A percentile compares a stretch with the other conserved stretches of the same genome.
Evolutionary conservation across 805 yeast genomes (phyloP).

Genomic region (Metschnikowia chrysomelidarum): DNA sequence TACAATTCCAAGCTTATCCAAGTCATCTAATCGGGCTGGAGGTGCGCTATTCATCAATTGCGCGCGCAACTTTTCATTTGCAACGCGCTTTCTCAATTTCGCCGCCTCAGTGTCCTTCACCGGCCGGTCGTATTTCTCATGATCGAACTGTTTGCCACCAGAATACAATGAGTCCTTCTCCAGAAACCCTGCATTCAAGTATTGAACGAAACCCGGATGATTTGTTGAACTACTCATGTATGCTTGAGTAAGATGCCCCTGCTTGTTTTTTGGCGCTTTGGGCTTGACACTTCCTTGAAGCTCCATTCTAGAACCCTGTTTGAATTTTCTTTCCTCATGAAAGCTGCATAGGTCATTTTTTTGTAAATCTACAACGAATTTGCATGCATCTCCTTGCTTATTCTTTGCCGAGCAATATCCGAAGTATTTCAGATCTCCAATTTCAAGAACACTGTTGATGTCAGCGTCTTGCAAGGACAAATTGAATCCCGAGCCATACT

Average conservation of each 20-base stretch:
- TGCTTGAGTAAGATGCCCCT: slow-evolving; percentile 18
- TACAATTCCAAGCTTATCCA: slow-evolving; percentile 20
- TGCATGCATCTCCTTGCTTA: slow-evolving; percentile 52
- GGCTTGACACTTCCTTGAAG: slow-evolving; percentile 58
- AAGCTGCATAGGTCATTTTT: slow-evolving; percentile 62
- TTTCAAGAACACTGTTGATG: slow-evolving; percentile 56
- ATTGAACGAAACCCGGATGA: slow-evolving; percentile 22
- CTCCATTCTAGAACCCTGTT: slow-evolving; percentile 65
- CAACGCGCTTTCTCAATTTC: slow-evolving; percentile 19
- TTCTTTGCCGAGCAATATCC: slow-evolving; percentile 62
- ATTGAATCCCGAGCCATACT: slow-evolving; percentile 43
- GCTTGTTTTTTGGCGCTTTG: slow-evolving; percentile 53
- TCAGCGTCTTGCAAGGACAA: slow-evolving; percentile 53
- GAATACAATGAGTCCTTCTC: slow-evolving; percentile 16
- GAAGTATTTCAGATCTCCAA: slow-evolving; percentile 68
- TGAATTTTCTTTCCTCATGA: slow-evolving; percentile 61
- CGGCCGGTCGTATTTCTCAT: slow-evolving; percentile 20
- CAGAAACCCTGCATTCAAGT: slow-evolving; percentile 15
- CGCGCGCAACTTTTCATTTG: slow-evolving; percentile 17
- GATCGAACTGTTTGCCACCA: slow-evolving; percentile 21
- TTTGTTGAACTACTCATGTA: slow-evolving; percentile 21
- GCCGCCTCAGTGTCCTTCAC: slow-evolving; percentile 14
- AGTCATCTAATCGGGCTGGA: slow-evolving; percentile 13
- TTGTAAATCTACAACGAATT: slow-evolving; percentile 54
- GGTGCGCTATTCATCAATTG: slow-evolving; percentile 13